Evolutionary conservation across 306 rosid genomes (phyloP).

Genomic region (Adenanthera pavonina): DNA sequence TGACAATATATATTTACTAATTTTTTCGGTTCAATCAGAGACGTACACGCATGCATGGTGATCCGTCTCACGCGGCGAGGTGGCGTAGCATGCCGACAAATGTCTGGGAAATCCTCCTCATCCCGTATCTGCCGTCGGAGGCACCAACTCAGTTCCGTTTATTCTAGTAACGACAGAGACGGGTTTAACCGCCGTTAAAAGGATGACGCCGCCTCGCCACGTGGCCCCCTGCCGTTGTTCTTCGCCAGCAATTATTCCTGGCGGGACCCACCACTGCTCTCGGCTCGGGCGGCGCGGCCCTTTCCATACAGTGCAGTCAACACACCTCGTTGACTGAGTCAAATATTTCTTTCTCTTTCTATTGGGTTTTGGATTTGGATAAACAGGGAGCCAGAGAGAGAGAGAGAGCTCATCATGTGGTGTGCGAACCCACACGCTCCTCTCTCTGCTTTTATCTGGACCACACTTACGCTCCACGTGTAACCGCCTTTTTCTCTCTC

Average conservation of each 20-base stretch:
- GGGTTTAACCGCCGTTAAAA: slow-evolving; percentile 35
- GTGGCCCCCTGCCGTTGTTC: slow-evolving; percentile 19
- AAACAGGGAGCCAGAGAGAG: neutral
- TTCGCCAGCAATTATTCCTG: slow-evolving; percentile 10
- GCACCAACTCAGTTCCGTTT: slow-evolving; percentile 3
- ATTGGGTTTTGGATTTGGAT: neutral
- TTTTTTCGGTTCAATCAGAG: neutral
- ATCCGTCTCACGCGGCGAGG: slow-evolving; percentile 57
- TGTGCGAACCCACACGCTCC: slow-evolving; percentile 43
- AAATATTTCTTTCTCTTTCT: slow-evolving; percentile 8
- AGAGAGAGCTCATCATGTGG: neutral
- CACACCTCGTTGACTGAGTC: slow-evolving; percentile 58
- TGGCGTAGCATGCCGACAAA: slow-evolving; percentile 56
- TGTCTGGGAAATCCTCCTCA: slow-evolving; percentile 1
- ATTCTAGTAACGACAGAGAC: neutral
- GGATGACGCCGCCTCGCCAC: slow-evolving; percentile 44
- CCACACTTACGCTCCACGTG: slow-evolving; percentile 37
- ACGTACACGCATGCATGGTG: neutral
- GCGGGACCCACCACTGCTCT: slow-evolving; percentile 49
- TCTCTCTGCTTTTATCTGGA: neutral
- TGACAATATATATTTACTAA: too few relatives aligned
- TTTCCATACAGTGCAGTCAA: slow-evolving; percentile 54
- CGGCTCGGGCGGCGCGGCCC: slow-evolving; percentile 55
- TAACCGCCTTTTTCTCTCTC: neutral
- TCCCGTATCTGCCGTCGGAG: slow-evolving; percentile 35